These are phyloP conservation scores for Daldinia decipiens DNA, from an alignment of 495 filamentous ascomycete species.

Conservation along the genomic window DNA sequence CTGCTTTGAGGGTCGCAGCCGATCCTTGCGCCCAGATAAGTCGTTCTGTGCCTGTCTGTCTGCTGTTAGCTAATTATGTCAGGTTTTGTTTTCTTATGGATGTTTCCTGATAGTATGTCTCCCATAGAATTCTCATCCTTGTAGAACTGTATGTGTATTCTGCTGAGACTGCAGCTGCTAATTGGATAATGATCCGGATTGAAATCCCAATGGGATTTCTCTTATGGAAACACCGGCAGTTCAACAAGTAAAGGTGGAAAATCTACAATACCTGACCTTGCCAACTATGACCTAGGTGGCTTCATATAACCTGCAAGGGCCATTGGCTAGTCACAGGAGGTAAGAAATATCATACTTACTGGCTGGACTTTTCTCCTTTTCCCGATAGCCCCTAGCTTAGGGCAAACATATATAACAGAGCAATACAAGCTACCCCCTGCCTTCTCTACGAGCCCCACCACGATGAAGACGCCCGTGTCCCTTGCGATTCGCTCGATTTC, in stretches of 20 bases:
- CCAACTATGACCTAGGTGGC: constrained; percentile 6
- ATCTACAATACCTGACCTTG: neutral
- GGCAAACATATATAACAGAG: constrained; percentile 83
- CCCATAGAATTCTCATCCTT: neutral
- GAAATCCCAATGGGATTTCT: neutral
- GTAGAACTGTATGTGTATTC: neutral
- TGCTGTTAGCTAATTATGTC: constrained; percentile 17
- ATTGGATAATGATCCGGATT: neutral
- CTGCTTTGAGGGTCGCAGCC: constrained; percentile 79
- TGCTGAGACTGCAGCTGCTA: neutral
- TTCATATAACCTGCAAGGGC: constrained; percentile 7
- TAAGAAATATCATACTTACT: constrained; percentile 47
- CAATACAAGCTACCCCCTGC: constrained; percentile 88
- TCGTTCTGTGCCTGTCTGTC: constrained; percentile 79
- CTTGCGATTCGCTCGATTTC: constrained; percentile 75
- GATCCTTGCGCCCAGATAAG: constrained; percentile 92
- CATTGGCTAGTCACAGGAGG: constrained; percentile 1
- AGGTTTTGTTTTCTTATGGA: neutral
- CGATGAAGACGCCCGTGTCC: constrained; percentile 82
- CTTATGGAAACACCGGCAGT: neutral
- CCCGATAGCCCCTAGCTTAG: constrained; percentile 73
- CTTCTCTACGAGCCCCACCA: constrained; percentile 81
- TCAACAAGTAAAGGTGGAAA: neutral
- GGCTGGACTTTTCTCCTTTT: constrained; percentile 98
- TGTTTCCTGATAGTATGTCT: neutral